phyloP scores from a whole-genome alignment of 169 alveolate genomes.

The Plasmodium gonderi region DNA sequence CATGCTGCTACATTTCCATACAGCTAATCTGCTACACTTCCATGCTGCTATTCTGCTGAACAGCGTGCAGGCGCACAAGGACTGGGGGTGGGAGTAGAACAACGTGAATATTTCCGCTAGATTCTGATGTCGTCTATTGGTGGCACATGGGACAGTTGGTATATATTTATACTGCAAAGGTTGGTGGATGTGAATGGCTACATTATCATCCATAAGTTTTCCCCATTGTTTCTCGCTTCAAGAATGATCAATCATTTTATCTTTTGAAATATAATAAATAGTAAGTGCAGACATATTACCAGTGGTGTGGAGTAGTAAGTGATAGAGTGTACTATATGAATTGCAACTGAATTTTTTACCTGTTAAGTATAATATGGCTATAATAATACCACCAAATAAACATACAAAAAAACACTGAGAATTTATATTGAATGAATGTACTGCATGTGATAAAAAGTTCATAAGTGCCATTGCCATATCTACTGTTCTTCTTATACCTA shows the following conservation, averaged over 20 bases:
- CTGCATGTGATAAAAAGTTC: background rate
- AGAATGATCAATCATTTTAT: conserved; percentile 1
- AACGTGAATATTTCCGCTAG: no score
- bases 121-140: no score
- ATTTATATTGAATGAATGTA: conserved; percentile 4
- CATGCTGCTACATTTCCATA: no score
- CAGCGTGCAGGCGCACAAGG: no score
- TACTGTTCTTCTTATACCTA: conserved; percentile 9
- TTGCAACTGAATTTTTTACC: conserved; percentile 31
- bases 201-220: no score
- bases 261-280: conserved; percentile 14
- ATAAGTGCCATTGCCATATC: conserved; percentile 1
- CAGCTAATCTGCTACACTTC: no score
- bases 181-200: no score
- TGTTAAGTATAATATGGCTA: background rate
- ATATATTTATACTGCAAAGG: no score
- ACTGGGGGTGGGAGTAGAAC: no score
- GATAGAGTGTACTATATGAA: conserved; percentile 32
- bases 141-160: no score
- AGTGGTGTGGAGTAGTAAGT: conserved; percentile 17
- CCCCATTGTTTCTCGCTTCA: conserved; percentile 46
- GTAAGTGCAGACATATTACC: conserved; percentile 14
- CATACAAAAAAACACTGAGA: conserved; percentile 29
- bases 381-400: background rate
- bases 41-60: no score